Evolutionary conservation across 148 eudicot species (phyloP).

Genomic region (Linanthus parryae): DNA sequence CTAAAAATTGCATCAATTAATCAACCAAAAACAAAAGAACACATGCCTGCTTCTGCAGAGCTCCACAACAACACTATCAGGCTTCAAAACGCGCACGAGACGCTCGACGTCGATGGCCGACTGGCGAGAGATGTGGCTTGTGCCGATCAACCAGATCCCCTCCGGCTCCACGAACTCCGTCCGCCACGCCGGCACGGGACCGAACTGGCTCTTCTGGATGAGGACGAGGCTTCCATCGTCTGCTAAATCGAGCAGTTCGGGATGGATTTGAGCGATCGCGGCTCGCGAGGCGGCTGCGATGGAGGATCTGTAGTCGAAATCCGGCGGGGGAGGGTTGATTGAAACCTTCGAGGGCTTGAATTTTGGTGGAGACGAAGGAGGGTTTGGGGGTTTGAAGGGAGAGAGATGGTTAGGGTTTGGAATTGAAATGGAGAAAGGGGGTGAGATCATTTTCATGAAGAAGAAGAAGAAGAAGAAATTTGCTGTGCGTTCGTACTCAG

Average conservation of each 20-base stretch:
- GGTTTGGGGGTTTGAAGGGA: conserved; percentile 1
- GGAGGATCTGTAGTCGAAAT: conserved; percentile 50
- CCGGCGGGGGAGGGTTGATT: conserved; percentile 58
- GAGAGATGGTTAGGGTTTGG: not conserved
- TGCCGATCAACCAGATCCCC: conserved; percentile 78
- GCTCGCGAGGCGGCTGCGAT: conserved; percentile 32
- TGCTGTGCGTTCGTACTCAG: no score
- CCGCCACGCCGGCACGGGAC: conserved; percentile 88
- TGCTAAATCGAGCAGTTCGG: conserved; percentile 66
- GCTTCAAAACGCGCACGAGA: conserved; percentile 58
- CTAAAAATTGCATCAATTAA: not conserved
- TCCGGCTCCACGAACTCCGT: conserved; percentile 86
- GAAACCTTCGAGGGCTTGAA: conserved; percentile 22
- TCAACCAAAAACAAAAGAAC: conserved; percentile 1
- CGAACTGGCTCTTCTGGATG: conserved; percentile 54
- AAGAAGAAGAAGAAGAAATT: conserved; percentile 2
- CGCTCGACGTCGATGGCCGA: conserved; percentile 66
- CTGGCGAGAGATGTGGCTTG: conserved; percentile 49
- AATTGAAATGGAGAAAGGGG: conserved; percentile 2
- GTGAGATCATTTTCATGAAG: conserved; percentile 12
- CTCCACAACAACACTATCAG: conserved; percentile 96
- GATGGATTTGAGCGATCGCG: conserved; percentile 42
- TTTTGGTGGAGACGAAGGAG: no score
- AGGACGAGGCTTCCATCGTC: conserved; percentile 54
- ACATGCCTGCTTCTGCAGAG: conserved; percentile 98